Percentiles rank a stretch among this genome's conserved stretches.
Evolutionary conservation across 768 basidiomycete species (phyloP).

Genomic region (Suillus occidentalis): DNA sequence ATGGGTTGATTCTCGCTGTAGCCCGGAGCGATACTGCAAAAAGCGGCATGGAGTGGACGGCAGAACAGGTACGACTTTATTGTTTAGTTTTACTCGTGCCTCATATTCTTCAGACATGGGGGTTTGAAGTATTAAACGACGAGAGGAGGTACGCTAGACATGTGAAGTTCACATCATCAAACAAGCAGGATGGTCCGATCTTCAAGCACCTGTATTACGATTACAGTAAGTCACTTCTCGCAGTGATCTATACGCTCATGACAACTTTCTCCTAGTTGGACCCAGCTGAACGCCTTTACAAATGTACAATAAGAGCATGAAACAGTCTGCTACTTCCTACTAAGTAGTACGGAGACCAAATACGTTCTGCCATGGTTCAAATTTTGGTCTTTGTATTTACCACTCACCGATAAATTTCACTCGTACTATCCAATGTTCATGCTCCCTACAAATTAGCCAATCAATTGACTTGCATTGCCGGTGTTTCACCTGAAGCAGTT

Average conservation of each 20-base stretch:
- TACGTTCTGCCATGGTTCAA: background rate
- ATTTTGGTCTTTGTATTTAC: background rate
- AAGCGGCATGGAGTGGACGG: constrained; percentile 61
- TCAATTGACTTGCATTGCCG: too few relatives aligned
- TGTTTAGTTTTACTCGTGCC: constrained; percentile 1
- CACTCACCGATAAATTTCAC: background rate
- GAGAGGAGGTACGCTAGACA: constrained; percentile 62
- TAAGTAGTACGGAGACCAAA: background rate
- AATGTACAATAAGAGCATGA: background rate
- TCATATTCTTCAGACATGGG: constrained; percentile 48
- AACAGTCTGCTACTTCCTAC: background rate
- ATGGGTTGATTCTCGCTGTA: constrained; percentile 36
- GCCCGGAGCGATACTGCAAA: constrained; percentile 63
- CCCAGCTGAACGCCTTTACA: constrained; percentile 10
- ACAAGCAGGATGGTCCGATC: constrained; percentile 49
- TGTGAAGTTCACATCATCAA: constrained; percentile 62
- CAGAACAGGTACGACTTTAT: constrained; percentile 50
- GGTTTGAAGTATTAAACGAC: constrained; percentile 57
- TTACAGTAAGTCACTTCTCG: constrained; percentile 49
- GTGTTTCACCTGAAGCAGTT: background rate
- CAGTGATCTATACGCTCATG: constrained; percentile 11
- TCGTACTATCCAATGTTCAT: background rate
- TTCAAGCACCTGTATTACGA: constrained; percentile 62
- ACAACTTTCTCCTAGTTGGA: constrained; percentile 19
- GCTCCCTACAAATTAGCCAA: background rate